phyloP scores from a whole-genome alignment of 345 rosid species.

The Bruguiera sexangula region DNA sequence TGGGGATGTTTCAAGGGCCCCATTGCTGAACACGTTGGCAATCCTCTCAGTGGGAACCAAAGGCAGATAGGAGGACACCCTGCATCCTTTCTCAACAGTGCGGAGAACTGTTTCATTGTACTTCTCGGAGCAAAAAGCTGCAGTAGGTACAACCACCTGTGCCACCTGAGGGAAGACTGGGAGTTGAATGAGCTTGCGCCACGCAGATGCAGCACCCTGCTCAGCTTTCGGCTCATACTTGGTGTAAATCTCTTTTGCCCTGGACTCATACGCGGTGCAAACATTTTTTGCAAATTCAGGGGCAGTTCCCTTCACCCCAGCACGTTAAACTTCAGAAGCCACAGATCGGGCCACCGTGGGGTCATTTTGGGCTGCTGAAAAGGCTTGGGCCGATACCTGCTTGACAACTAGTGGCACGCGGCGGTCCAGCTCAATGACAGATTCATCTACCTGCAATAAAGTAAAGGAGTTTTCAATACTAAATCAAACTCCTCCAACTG shows the following conservation, averaged over 20 bases:
- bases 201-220: constrained; percentile 68
- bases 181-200: constrained; percentile 74
- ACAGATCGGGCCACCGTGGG: constrained; percentile 56
- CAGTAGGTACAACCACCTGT: constrained; percentile 67
- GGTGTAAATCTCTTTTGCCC: constrained; percentile 70
- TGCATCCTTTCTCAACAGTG: constrained; percentile 80
- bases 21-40: constrained; percentile 58
- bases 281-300: constrained; percentile 64
- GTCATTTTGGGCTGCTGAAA: constrained; percentile 65
- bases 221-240: constrained; percentile 82
- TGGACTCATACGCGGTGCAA: constrained; percentile 52
- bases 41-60: constrained; percentile 83
- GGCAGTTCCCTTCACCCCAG: constrained; percentile 68
- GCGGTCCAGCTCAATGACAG: constrained; percentile 54
- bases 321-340: constrained; percentile 62
- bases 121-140: constrained; percentile 72
- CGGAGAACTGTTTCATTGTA: constrained; percentile 68
- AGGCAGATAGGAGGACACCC: constrained; percentile 66
- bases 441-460: constrained; percentile 63
- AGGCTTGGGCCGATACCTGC: constrained; percentile 73
- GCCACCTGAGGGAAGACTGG: constrained; percentile 84
- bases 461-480: neutral
- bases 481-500: neutral
- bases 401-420: constrained; percentile 65
- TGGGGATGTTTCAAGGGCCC: constrained; percentile 29